Evolutionary conservation across 306 rosid genomes (phyloP), one percentile per base, ranked within the genome.

Genomic region (Lathyrus aphaca): DNA sequence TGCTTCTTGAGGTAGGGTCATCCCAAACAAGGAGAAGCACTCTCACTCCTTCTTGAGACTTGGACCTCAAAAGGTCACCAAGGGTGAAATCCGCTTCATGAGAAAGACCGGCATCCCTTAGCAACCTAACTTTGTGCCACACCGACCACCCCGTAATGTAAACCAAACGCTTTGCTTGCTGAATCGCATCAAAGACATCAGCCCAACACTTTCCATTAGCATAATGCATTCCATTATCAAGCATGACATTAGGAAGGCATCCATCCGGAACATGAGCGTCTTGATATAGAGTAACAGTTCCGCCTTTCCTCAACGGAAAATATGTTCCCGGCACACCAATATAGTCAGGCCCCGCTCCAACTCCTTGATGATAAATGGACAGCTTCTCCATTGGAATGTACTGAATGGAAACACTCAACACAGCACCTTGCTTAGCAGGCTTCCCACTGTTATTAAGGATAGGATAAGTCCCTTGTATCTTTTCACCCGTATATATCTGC

Each of bases 11-110:
- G 16, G 99, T 86, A 18, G 97, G 99, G 66, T 94, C 99, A 74
- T 94, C 99, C 99, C 99, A 94, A 64, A 94, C 76, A 82, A 94
- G 99, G 49, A 94, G 91, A 81, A 94, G 86, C 80, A 94, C 99
- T 58, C 99, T 86, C 64, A 94, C 97, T 80, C 99, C 99, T 73
- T 94, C 97, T 74, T 85, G 90, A 25, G 99, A 94, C 83, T 89
- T 94, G 13, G 89, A 44, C 84, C 91, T 87, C 71, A 94, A 80
- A 73, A 94, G 86, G 19, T 94, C 95, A 21, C 99, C 99, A 17
- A 94, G 74, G 44, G 83, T 79, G 71, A 11, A 59, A 17, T 79
- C 62, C 50, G 92, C 67, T 50, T 80, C 73, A 32, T 43, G 8
- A 61, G 79, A 71, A 43, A 25, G 10, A 56, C 74, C 71, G 74